Conservation (phyloP, 2,329 filamentous ascomycete species). For the Aureobasidium melanogenum region DNA sequence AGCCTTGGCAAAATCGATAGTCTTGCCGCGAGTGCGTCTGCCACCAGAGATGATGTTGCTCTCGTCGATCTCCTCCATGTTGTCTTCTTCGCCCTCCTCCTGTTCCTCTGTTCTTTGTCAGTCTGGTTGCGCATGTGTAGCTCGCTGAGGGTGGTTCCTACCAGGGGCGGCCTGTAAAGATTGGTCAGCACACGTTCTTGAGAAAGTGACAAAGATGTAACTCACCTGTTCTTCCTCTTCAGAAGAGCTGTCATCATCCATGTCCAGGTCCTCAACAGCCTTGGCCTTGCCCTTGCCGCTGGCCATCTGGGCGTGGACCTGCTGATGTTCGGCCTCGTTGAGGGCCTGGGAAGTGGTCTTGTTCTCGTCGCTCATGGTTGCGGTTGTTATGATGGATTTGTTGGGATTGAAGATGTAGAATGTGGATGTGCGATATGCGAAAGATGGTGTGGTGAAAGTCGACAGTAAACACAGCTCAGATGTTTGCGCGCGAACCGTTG, state of each 20-base stretch:
- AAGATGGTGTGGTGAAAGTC: neutral
- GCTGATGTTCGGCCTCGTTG: constrained; percentile 17
- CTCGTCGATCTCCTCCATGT: constrained; percentile 83
- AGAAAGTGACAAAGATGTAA: neutral
- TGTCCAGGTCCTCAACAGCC: constrained; percentile 53
- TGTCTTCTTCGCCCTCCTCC: constrained; percentile 68
- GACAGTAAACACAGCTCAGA: constrained; percentile 1
- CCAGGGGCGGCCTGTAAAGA: neutral
- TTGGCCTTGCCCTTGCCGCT: constrained; percentile 77
- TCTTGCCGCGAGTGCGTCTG: constrained; percentile 80
- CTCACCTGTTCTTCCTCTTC: constrained; percentile 55
- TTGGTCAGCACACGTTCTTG: constrained; percentile 2
- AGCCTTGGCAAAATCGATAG: constrained; percentile 89
- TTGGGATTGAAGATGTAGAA: neutral
- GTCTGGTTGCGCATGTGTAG: neutral
- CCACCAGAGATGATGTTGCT: constrained; percentile 75
- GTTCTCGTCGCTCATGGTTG: constrained; percentile 21
- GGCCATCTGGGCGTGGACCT: constrained; percentile 29
- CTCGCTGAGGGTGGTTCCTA: constrained; percentile 5
- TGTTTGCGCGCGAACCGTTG: constrained; percentile 10
- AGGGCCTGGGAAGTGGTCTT: constrained; percentile 18
- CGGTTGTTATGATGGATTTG: constrained; percentile 2
- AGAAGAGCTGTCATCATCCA: constrained; percentile 60
- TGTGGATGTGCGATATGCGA: neutral
- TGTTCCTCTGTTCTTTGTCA: constrained; percentile 28